Evolutionary conservation across 148 eudicot species (phyloP), one percentile per base, ranked within the genome.

Genomic region (Vaccinium vitisidaea): DNA sequence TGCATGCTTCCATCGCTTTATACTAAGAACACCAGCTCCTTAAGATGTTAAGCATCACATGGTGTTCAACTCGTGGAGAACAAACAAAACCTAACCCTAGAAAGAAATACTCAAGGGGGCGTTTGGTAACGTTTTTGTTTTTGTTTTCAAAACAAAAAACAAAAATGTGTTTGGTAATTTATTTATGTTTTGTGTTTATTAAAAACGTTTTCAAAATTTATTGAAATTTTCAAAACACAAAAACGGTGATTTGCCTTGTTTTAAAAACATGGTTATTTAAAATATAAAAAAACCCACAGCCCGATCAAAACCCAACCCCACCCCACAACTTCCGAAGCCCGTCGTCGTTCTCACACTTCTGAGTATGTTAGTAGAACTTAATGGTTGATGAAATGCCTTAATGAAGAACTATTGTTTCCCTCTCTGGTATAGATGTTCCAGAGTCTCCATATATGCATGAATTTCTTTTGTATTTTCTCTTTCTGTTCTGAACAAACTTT

Each of bases 61-160:
- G 82, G 80, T 81, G 84, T 84, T 76, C 69, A 73, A 53, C 76
- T 77, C 82, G 74, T 76, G 80, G 14, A 56, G 27, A 83, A 76
- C 53, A 75, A 83, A 71, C 84, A 85, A 54, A 87, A 81, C 84
- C 88, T 85, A 80, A 53, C 73, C 85, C 86, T 83, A 84, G 59
- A 82, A 58, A 69, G 55, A 82, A 54, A 80, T 23, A 25, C 10
- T 74, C 3, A 2, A 32, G 36, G 36, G 36, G 36, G 36, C 36
- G 0, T 32, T 32, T 32, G 36, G 36, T 32, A 32, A 32, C 36
- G 3, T 32, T 32, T 32, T 32, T 32, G 36, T 32, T 32, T 32
- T 32, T 32, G 1, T 32, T 32, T 32, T 32, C 36, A 32, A 32
- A 32, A 32, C 2, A 1, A 32, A 32, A 32, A 32, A 32, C 1